A percentile compares a stretch with the other conserved stretches of the same genome.
phyloP scores from a whole-genome alignment of 352 stramenopile genomes.

The Phytophthora idaei region DNA sequence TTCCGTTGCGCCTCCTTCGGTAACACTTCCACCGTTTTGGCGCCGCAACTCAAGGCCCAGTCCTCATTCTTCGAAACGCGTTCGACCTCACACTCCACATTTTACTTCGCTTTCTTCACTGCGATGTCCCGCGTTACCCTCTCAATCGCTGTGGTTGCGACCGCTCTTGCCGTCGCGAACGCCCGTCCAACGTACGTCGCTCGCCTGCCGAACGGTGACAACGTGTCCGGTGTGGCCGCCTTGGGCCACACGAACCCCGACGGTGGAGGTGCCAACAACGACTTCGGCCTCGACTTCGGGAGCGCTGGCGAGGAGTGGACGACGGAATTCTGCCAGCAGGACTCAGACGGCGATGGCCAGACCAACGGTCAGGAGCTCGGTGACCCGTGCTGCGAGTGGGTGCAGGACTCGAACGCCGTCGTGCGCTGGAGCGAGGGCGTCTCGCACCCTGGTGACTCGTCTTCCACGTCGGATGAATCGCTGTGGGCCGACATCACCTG shows the following conservation, averaged over 20 bases:
- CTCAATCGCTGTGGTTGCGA: slow-evolving; percentile 24
- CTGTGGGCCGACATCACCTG: slow-evolving; percentile 43
- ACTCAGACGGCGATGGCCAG: slow-evolving; percentile 80
- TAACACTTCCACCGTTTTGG: not conserved
- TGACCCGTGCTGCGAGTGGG: slow-evolving; percentile 81
- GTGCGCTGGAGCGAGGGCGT: slow-evolving; percentile 31
- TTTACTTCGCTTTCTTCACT: not conserved
- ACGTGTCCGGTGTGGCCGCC: slow-evolving; percentile 36
- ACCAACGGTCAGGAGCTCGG: slow-evolving; percentile 89
- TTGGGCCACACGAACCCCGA: slow-evolving; percentile 39
- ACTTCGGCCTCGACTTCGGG: slow-evolving; percentile 23
- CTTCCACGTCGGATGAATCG: slow-evolving; percentile 31
- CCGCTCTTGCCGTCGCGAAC: slow-evolving; percentile 23
- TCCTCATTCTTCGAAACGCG: slow-evolving; percentile 19
- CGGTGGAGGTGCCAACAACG: slow-evolving; percentile 41
- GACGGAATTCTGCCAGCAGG: slow-evolving; percentile 54
- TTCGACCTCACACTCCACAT: slow-evolving; percentile 6
- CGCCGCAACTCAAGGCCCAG: not conserved
- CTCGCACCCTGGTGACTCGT: slow-evolving; percentile 41
- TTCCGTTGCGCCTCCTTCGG: slow-evolving; percentile 9
- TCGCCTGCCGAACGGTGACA: slow-evolving; percentile 39
- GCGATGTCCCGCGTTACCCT: slow-evolving; percentile 21
- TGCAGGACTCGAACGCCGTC: slow-evolving; percentile 30
- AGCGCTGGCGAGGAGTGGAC: slow-evolving; percentile 33
- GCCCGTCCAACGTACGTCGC: slow-evolving; percentile 33